Evolutionary conservation across 352 stramenopile species (phyloP).

Genomic region (Globisporangium lucens): DNA sequence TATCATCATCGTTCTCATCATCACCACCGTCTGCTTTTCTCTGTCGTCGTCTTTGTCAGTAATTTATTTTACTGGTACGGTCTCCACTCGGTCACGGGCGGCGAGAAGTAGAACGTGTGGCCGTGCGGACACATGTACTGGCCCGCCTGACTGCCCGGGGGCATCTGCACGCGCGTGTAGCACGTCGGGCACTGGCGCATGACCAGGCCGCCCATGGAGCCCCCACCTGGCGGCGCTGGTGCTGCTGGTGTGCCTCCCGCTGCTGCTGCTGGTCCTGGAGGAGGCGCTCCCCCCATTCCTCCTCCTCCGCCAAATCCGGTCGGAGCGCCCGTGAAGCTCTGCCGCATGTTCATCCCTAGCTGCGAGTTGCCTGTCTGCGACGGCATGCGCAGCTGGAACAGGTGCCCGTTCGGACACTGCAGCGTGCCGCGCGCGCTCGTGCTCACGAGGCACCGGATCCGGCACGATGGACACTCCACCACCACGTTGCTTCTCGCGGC

Average conservation of each 20-base stretch:
- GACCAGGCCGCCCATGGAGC: constrained; percentile 36
- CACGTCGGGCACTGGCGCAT: constrained; percentile 87
- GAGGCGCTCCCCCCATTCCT: constrained; percentile 1
- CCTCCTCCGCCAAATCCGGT: background rate
- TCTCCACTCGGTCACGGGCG: constrained; percentile 45
- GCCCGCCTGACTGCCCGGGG: constrained; percentile 71
- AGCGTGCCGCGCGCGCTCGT: constrained; percentile 66
- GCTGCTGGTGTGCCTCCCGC: constrained; percentile 5
- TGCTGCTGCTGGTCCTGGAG: background rate
- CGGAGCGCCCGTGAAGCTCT: constrained; percentile 29
- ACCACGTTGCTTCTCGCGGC: constrained; percentile 67
- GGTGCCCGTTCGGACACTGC: constrained; percentile 71
- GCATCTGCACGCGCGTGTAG: constrained; percentile 87
- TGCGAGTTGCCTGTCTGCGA: constrained; percentile 40
- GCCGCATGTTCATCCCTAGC: constrained; percentile 19
- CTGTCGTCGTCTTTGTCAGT: constrained; percentile 1
- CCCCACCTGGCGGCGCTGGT: constrained; percentile 1
- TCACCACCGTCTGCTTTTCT: background rate
- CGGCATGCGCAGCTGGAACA: constrained; percentile 75
- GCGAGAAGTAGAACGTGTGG: constrained; percentile 85
- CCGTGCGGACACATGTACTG: constrained; percentile 89
- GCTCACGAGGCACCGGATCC: constrained; percentile 75
- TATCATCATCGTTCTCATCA: constrained; percentile 3
- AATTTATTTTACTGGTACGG: constrained; percentile 9
- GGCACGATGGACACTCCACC: constrained; percentile 70